Evolutionary conservation across 108 stramenopile species (phyloP).

Genomic region (Nitzschia putrida): DNA sequence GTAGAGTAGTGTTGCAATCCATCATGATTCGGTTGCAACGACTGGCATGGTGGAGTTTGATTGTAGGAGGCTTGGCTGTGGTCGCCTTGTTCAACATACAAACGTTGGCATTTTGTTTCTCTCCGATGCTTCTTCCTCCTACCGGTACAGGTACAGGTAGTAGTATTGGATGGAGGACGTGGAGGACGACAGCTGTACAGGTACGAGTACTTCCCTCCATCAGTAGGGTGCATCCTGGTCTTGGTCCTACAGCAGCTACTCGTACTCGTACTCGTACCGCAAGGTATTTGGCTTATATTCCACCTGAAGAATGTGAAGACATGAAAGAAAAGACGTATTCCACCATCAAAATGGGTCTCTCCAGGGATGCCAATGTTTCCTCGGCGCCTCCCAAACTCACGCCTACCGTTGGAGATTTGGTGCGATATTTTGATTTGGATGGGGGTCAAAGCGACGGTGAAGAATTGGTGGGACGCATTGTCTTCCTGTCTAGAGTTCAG

Average conservation of each 20-base stretch:
- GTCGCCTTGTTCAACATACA: too few relatives aligned
- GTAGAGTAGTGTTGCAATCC: too few relatives aligned
- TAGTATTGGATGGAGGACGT: too few relatives aligned
- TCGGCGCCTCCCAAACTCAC: constrained; percentile 11
- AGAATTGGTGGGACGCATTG: constrained; percentile 74
- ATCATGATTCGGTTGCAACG: too few relatives aligned
- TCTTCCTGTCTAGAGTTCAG: constrained; percentile 41
- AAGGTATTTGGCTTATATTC: constrained; percentile 5
- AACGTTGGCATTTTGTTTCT: too few relatives aligned
- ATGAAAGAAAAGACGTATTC: background rate
- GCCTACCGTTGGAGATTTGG: constrained; percentile 76
- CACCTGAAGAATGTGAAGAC: background rate
- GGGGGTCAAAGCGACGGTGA: constrained; percentile 70
- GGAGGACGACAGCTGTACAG: too few relatives aligned
- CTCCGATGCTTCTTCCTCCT: too few relatives aligned
- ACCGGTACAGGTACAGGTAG: too few relatives aligned
- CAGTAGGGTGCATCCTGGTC: too few relatives aligned
- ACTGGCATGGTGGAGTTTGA: too few relatives aligned
- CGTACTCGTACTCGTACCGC: background rate
- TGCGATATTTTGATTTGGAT: constrained; percentile 81
- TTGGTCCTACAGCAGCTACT: background rate
- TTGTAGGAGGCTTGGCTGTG: too few relatives aligned
- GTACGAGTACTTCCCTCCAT: too few relatives aligned
- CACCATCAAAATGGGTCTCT: background rate
- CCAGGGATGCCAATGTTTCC: background rate